Evolutionary conservation across 192 early-diverging fungal species (phyloP).

Genomic region (Gonapodya prolifera): DNA sequence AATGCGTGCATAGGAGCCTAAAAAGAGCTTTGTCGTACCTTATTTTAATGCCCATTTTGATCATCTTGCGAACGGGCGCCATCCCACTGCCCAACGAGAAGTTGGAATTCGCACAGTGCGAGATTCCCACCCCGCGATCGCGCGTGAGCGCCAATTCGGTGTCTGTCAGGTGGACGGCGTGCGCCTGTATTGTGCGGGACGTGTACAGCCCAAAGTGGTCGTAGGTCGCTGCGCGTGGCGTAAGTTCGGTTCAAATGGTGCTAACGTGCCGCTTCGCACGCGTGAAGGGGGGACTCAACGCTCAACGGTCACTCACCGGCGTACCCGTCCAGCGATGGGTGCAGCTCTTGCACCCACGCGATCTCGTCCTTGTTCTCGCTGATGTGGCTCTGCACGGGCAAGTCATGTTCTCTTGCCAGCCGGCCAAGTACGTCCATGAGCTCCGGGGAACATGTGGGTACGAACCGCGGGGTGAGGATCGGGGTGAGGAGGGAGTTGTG

Average conservation of each 20-base stretch:
- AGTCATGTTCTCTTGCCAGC: conserved; percentile 52
- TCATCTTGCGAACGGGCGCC: conserved; percentile 62
- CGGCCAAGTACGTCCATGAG: conserved; percentile 57
- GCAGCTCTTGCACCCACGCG: conserved; percentile 55
- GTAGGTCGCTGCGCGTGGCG: conserved; percentile 65
- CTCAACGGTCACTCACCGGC: conserved; percentile 21
- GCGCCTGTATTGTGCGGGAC: conserved; percentile 73
- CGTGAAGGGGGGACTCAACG: too few species aligned
- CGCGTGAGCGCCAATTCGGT: conserved; percentile 56
- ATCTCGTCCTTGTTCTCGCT: conserved; percentile 76
- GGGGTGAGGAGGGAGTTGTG: conserved; percentile 44
- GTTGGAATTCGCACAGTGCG: conserved; percentile 90
- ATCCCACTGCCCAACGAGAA: conserved; percentile 71
- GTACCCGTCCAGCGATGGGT: conserved; percentile 60
- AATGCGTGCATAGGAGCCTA: too few species aligned
- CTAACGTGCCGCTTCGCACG: too few species aligned
- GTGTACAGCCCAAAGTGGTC: conserved; percentile 57
- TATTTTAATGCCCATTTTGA: conserved; percentile 64
- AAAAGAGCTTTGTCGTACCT: too few species aligned
- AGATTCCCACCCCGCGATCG: conserved; percentile 54
- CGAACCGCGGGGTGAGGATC: conserved; percentile 88
- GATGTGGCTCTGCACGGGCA: conserved; percentile 88
- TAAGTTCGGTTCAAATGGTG: too few species aligned
- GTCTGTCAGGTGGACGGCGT: conserved; percentile 75
- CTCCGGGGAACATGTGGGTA: conserved; percentile 59